These are phyloP conservation scores for Stagonosporopsis rhizophila DNA, from an alignment of 2,329 filamentous ascomycete species.

Conservation along the genomic window DNA sequence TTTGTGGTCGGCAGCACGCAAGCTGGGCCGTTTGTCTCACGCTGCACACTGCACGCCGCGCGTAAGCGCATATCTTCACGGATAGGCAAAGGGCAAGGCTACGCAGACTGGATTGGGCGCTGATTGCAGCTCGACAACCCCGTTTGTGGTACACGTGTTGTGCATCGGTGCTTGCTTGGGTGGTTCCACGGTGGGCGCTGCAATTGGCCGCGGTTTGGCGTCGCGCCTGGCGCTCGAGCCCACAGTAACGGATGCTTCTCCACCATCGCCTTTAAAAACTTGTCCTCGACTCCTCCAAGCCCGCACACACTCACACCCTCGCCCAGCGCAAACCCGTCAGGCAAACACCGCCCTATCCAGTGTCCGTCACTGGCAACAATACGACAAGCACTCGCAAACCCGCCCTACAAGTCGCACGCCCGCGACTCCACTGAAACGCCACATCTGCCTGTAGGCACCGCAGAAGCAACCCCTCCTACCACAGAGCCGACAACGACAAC, in stretches of 20 bases:
- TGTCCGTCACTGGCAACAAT: conserved; percentile 31
- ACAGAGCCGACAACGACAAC: conserved; percentile 42
- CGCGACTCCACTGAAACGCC: conserved; percentile 45
- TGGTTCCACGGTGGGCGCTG: conserved; percentile 2
- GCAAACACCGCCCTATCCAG: conserved; percentile 24
- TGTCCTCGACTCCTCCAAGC: conserved; percentile 14
- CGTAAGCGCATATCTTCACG: neutral
- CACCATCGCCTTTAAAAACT: conserved; percentile 21
- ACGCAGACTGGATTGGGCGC: neutral
- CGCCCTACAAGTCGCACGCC: conserved; percentile 32
- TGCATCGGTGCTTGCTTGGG: conserved; percentile 8
- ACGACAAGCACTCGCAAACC: conserved; percentile 22
- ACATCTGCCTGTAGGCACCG: conserved; percentile 38
- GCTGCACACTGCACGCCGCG: neutral
- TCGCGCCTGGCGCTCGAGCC: conserved; percentile 3
- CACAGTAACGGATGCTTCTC: conserved; percentile 14
- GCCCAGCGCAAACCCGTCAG: conserved; percentile 31
- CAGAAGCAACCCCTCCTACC: conserved; percentile 41
- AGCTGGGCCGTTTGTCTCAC: conserved; percentile 9
- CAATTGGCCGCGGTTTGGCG: conserved; percentile 11
- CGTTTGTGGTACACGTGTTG: conserved; percentile 21
- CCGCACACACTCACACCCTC: conserved; percentile 29
- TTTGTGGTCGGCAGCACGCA: conserved; percentile 10
- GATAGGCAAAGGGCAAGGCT: neutral
- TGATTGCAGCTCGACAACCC: conserved; percentile 6